Base-by-base conservation (phyloP, 805 yeast species). In the Kodamaea sagamina region DNA sequence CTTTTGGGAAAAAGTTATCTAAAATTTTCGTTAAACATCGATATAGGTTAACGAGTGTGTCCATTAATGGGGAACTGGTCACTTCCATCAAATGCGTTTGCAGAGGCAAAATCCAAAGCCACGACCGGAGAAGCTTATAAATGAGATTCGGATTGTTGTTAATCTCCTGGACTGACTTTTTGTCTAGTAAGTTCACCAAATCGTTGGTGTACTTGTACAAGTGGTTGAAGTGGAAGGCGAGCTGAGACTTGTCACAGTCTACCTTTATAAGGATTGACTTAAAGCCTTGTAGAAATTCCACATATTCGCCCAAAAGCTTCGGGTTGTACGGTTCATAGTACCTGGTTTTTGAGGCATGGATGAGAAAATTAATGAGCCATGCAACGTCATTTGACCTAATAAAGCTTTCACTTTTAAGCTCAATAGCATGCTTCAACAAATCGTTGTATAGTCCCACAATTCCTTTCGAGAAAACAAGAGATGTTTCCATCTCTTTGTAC, bases 81-180 rank as follows among this genome's bases (percentile, higher is more conserved):
- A 53, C 32, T 51, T 52, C 43, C n/a, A 49, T 15, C 1, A 51
- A 21, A 12, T 46, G 53, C 9, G 55, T 41, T 11, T 43, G 46
- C n/a, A 59, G 47, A 0, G 65, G 63, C 6, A 50, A 24, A 9
- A 55, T 57, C 8, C 54, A 46, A 7, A 55, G 44, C 59, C 61
- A 59, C 7, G 44, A 47, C 28, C 63, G 40, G 8, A 61, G 41
- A 4, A 59, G 19, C 12, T 42, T 42, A 42, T 56, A 59, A 4
- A 59, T 28, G n/a, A 34, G 15, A 4, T 29, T 15, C 2, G 47
- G 50, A 7, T 44, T 36, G 25, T 26, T 28, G 31, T 43, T 41
- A 29, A 46, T 21, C 10, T 36, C 32, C 2, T n/a, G 16, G 4
- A 16, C 31, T 17, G 40, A 29, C 13, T 28, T 12, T n/a, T 12